Evolutionary conservation across 2,329 filamentous ascomycete species (phyloP).

Genomic region (Colletotrichum falcatum): DNA sequence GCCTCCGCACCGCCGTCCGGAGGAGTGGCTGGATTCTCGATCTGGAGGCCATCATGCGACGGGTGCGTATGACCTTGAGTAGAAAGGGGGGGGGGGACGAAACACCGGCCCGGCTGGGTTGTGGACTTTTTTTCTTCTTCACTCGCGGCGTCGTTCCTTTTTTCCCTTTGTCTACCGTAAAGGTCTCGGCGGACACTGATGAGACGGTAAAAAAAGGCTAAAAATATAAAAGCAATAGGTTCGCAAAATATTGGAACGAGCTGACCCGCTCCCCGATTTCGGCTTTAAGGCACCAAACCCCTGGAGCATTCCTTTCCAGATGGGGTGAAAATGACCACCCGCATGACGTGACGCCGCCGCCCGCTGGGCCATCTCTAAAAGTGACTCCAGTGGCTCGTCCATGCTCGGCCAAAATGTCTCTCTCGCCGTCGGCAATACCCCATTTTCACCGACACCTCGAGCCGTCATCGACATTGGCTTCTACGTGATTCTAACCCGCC

Average conservation of each 20-base stretch:
- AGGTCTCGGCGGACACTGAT: not conserved
- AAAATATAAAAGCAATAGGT: constrained; percentile 21
- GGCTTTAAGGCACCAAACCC: constrained; percentile 31
- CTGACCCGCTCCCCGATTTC: constrained; percentile 27
- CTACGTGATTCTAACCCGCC: too few species aligned
- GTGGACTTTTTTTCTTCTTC: not conserved
- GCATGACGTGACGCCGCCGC: constrained; percentile 8
- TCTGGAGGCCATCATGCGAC: constrained; percentile 42
- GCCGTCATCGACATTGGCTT: not conserved
- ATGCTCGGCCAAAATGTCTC: constrained; percentile 16
- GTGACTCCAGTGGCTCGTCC: not conserved
- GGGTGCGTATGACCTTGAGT: not conserved
- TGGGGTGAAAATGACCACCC: constrained; percentile 16
- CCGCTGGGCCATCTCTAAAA: constrained; percentile 9
- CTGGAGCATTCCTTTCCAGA: not conserved
- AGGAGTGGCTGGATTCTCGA: constrained; percentile 41
- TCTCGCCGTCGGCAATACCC: constrained; percentile 31
- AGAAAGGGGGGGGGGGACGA: not conserved
- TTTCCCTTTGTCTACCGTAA: not conserved
- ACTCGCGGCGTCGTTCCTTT: not conserved
- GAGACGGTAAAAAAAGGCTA: not conserved
- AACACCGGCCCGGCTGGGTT: not conserved
- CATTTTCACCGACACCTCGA: not conserved
- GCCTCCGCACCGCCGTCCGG: constrained; percentile 40
- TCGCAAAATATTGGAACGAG: constrained; percentile 11